A percentile compares a stretch with the other conserved stretches of the same genome.
Evolutionary conservation across 164 flowering plant genomes (phyloP).

Genomic region (Aristolochia californica): DNA sequence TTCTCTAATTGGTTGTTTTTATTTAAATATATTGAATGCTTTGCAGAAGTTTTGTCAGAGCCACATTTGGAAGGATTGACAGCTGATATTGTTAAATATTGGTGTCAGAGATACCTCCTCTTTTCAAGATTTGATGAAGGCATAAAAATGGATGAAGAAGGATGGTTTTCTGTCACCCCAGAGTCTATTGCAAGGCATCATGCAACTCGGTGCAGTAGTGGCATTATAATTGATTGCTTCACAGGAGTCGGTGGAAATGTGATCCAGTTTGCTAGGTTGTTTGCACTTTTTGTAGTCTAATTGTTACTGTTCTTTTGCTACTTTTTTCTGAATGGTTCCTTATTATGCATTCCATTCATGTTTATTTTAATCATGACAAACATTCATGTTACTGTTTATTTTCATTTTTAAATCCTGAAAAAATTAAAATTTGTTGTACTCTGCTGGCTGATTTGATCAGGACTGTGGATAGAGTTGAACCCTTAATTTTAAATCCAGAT

Average conservation of each 20-base stretch:
- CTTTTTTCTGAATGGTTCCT: not conserved
- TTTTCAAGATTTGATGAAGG: constrained; percentile 84
- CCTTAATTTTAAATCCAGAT: too few species aligned
- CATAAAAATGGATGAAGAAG: constrained; percentile 87
- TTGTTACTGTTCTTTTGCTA: not conserved
- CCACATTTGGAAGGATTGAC: constrained; percentile 18
- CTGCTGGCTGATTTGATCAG: too few species aligned
- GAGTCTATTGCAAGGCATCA: constrained; percentile 77
- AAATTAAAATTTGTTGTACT: too few species aligned
- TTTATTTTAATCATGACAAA: too few species aligned
- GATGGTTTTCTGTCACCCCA: constrained; percentile 98
- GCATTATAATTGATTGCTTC: constrained; percentile 58
- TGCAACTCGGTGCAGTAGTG: constrained; percentile 66
- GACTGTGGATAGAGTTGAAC: too few species aligned
- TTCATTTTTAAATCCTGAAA: too few species aligned
- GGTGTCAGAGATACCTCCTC: constrained; percentile 68
- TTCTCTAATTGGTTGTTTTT: not conserved
- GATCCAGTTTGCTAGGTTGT: constrained; percentile 82
- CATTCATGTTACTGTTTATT: too few species aligned
- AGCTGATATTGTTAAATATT: constrained; percentile 46
- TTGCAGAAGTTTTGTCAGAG: constrained; percentile 5
- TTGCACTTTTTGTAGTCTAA: not conserved
- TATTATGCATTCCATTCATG: not conserved
- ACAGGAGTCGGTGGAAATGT: constrained; percentile 98
- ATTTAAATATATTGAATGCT: not conserved